Evolutionary conservation across 2,329 filamentous ascomycete genomes (phyloP).

Genomic region (Juglanconis oblonga): DNA sequence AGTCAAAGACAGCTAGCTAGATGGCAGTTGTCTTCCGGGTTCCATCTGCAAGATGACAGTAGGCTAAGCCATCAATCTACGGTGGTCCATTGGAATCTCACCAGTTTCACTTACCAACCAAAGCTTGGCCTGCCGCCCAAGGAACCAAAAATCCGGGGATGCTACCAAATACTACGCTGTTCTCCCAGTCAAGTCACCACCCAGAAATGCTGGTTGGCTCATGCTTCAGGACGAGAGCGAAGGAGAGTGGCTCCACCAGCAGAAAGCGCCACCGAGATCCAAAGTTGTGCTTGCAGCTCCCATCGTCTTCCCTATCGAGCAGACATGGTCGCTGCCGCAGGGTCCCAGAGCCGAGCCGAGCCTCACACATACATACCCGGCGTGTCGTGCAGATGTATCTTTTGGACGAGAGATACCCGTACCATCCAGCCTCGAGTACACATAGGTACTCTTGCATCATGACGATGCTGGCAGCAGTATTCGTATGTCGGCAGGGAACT

Average conservation of each 20-base stretch:
- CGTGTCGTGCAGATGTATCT: not conserved
- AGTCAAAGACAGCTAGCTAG: not conserved
- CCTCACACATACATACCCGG: not conserved
- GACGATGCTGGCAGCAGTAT: slow-evolving; percentile 12
- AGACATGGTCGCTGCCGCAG: not conserved
- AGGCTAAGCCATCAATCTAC: not conserved
- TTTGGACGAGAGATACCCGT: not conserved
- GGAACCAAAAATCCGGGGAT: not conserved
- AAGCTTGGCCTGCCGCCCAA: not conserved
- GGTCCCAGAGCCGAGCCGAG: not conserved
- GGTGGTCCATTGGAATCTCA: not conserved
- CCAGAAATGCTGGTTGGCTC: not conserved
- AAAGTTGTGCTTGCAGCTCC: no score
- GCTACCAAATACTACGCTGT: not conserved
- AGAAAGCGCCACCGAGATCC: no score
- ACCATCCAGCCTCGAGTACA: not conserved
- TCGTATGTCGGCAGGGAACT: slow-evolving; percentile 23
- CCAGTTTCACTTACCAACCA: not conserved
- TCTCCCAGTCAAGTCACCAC: not conserved
- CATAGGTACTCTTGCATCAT: not conserved
- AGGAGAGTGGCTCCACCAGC: not conserved
- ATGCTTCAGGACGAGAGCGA: not conserved
- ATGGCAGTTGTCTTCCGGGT: not conserved
- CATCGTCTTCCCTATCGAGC: not conserved
- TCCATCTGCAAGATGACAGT: not conserved